Base-by-base conservation (phyloP, 1,284 basidiomycete genomes). In the Leucoagaricus sp. region DNA sequence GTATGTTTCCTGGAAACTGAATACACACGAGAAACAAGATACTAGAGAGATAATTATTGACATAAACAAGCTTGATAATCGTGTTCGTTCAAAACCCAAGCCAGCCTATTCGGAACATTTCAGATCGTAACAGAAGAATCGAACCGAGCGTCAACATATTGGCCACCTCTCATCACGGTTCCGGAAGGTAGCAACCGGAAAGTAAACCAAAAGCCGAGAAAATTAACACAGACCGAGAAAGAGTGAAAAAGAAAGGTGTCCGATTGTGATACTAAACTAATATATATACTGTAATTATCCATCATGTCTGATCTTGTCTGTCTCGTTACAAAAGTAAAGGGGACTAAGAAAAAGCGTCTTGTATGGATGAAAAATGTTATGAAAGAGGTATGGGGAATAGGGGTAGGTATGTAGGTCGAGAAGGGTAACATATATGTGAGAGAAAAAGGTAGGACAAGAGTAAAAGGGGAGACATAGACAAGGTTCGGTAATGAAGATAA, bases 201-300 rank as follows among this genome's bases (percentile, higher is more conserved):
- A 9, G 12, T 17, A 21, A 50, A 61, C 57, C 58, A 49, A 60
- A 62, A 58, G 60, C 52, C 60, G 58, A 58, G 44, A 51, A 58
- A 52, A 58, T 57, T 31, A 29, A 46, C 23, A 46, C 49, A 49
- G 58, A 53, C 57, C 41, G 60, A 59, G 45, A 52, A 57, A 53
- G 49, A 58, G 54, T 53, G 59, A 49, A 53, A 50, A 50, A 15
- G 49, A 33, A 40, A 44, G 34, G 34, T 23, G 63, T 63, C 65
- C 65, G 54, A 64, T 54, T 47, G 46, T 46, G 15, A 21, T 13
- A 49, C 46, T 49, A 55, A 55, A 55, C 52, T 53, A 53, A 26
- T 53, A 40, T 49, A 55, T 55, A 34, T 55, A 42, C 26, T 49
- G 38, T 33, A 29, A 55, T 55, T 55, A 55, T 38, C 53, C 47